Evolutionary conservation across 768 basidiomycete species (phyloP).

Genomic region (Lactarius deliciosus): DNA sequence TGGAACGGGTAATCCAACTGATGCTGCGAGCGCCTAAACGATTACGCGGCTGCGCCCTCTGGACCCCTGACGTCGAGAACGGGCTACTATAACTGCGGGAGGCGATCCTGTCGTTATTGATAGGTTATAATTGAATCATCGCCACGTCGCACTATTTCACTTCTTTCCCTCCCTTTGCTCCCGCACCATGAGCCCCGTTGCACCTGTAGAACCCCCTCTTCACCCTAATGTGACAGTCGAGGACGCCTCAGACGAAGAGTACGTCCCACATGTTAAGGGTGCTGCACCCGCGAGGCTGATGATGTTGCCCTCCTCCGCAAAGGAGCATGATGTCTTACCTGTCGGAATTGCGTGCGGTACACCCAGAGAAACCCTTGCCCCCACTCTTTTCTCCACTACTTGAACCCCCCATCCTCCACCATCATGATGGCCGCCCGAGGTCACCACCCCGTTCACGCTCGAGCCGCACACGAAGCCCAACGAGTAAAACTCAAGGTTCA

Average conservation of each 20-base stretch:
- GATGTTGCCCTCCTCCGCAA: constrained; percentile 2
- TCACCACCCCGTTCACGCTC: constrained; percentile 12
- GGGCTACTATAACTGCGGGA: background rate
- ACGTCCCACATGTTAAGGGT: constrained; percentile 3
- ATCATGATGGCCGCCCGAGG: background rate
- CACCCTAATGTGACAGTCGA: constrained; percentile 26
- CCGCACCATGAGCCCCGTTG: constrained; percentile 18
- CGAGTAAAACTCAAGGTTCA: constrained; percentile 17
- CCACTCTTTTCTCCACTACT: constrained; percentile 13
- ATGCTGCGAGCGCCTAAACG: background rate
- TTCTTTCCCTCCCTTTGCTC: background rate
- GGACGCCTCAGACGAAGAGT: constrained; percentile 28
- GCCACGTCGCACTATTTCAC: constrained; percentile 1
- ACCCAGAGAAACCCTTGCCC: constrained; percentile 8
- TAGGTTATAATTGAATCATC: constrained; percentile 7
- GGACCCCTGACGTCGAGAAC: constrained; percentile 11
- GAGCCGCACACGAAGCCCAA: constrained; percentile 20
- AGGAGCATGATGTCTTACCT: constrained; percentile 22
- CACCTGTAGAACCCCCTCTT: constrained; percentile 10
- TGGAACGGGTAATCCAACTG: constrained; percentile 14
- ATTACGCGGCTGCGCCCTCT: background rate
- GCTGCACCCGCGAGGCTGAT: constrained; percentile 10
- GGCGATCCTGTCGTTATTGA: constrained; percentile 16
- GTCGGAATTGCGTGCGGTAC: constrained; percentile 7
- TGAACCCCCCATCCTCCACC: background rate